Evolutionary conservation across 257 asterid species (phyloP), one percentile per base, ranked within the genome.

Genomic region (Voacanga thouarsii): DNA sequence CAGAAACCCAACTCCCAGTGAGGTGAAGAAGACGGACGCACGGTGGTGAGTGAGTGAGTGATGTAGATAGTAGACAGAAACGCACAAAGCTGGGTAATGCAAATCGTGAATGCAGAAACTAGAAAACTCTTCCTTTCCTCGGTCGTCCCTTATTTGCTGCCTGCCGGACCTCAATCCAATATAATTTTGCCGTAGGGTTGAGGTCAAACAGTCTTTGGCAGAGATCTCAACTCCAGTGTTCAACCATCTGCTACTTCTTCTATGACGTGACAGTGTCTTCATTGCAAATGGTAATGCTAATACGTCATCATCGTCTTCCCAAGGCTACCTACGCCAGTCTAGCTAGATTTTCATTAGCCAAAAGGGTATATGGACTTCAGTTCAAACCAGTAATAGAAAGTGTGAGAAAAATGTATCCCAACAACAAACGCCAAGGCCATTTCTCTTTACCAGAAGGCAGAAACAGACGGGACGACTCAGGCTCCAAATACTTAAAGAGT

Each of bases 261-360:
- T 21, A 11, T 26, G 77, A 74, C 53, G 67, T 74, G 77, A 74
- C 50, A 51, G 66, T 72, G 49, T 51, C 33, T 72, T 72, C 9
- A 51, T 16, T 16, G 50, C 77, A 15, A 33, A 16, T 53, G 6
- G 21, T 53, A 51, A 53, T 53, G 18, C 47, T 56, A 49, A 10
- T 37, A 66, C 49, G 49, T 37, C 24, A 66, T 41, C 53, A 5
- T 23, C n/a, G 2, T 21, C 51, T 9, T 21, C n/a, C 45, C 44
- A 33, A 33, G 43, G 12, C 26, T 6, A 8, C 56, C 56, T 50
- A 50, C 55, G 1, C 24, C 16, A 33, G 19, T 60, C 39, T 26
- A 60, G 7, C 37, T 59, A 59, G 33, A 6, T 26, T 12, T 55
- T 55, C 61, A 19, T 60, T 12, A 60, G 3, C 15, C 39, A 3